phyloP scores from a whole-genome alignment of 2,329 filamentous ascomycete species.

The Colletotrichum liriopes region DNA sequence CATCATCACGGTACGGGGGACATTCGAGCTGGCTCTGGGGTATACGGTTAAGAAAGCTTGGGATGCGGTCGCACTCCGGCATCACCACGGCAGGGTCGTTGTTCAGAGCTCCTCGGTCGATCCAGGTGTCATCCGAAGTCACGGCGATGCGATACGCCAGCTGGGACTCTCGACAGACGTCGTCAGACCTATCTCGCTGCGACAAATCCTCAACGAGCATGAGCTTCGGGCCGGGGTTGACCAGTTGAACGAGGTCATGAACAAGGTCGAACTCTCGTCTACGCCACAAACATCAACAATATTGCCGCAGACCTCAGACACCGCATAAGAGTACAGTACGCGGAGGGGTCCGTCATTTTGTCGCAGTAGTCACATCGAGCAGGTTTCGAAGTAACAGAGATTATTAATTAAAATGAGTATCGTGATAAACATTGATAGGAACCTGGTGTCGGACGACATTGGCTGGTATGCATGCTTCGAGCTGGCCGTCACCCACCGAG shows the following conservation, averaged over 20 bases:
- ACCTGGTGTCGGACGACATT: neutral
- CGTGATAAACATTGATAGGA: neutral
- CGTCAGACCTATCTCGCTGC: slow-evolving; percentile 17
- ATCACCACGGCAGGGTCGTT: too few relatives aligned
- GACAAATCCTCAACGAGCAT: slow-evolving; percentile 15
- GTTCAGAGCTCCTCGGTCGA: neutral
- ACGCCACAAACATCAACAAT: neutral
- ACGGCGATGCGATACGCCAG: neutral
- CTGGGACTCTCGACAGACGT: neutral
- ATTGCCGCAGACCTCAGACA: neutral
- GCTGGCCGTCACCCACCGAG: too few relatives aligned
- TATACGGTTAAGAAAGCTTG: slow-evolving; percentile 45
- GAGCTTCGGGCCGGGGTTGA: neutral
- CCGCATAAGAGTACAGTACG: neutral
- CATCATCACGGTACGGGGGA: slow-evolving; percentile 47
- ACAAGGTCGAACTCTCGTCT: neutral
- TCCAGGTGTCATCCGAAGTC: neutral
- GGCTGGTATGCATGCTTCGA: too few relatives aligned
- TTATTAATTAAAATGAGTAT: neutral
- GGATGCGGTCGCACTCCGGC: slow-evolving; percentile 44
- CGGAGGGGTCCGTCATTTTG: neutral
- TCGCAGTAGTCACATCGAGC: neutral
- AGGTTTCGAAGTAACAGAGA: neutral
- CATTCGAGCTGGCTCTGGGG: slow-evolving; percentile 44
- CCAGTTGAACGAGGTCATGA: neutral